Evolutionary conservation across 1,284 basidiomycete genomes (phyloP).

Genomic region (Violaceomyces palustris): DNA sequence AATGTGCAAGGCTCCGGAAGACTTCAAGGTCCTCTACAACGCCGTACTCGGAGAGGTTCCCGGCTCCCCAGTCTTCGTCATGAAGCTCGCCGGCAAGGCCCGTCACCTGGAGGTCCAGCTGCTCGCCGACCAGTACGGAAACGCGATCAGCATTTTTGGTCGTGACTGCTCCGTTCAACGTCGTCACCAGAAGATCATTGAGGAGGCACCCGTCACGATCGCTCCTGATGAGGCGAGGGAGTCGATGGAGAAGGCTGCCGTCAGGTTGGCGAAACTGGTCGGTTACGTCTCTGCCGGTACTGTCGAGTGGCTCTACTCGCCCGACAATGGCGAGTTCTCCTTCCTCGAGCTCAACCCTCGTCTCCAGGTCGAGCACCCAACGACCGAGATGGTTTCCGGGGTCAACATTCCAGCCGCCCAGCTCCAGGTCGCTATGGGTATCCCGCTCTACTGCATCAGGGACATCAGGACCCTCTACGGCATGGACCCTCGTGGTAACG

Average conservation of each 20-base stretch:
- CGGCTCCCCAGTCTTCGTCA: slow-evolving; percentile 99
- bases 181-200: slow-evolving; percentile 99
- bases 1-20: slow-evolving; percentile 58
- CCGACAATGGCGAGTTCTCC: slow-evolving; percentile 85
- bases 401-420: slow-evolving; percentile 98
- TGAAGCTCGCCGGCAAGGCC: slow-evolving; percentile 97
- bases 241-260: slow-evolving; percentile 97
- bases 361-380: slow-evolving; percentile 93
- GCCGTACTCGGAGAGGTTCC: slow-evolving; percentile 89
- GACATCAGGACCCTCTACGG: slow-evolving; percentile 97
- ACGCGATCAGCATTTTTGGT: slow-evolving; percentile 97
- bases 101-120: slow-evolving; percentile 98
- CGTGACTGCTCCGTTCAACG: slow-evolving; percentile 99
- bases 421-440: slow-evolving; percentile 96
- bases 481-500: slow-evolving; percentile 39
- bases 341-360: slow-evolving; percentile 99
- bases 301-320: slow-evolving; percentile 96
- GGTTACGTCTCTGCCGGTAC: slow-evolving; percentile 99
- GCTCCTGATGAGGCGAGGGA: slow-evolving; percentile 68
- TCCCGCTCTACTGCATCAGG: slow-evolving; percentile 89
- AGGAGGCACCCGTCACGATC: slow-evolving; percentile 98
- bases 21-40: slow-evolving; percentile 87
- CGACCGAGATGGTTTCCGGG: slow-evolving; percentile 98
- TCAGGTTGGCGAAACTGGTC: slow-evolving; percentile 92
- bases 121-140: slow-evolving; percentile 97